phyloP scores from a whole-genome alignment of 345 rosid species.

The Hevea brasiliensis region DNA sequence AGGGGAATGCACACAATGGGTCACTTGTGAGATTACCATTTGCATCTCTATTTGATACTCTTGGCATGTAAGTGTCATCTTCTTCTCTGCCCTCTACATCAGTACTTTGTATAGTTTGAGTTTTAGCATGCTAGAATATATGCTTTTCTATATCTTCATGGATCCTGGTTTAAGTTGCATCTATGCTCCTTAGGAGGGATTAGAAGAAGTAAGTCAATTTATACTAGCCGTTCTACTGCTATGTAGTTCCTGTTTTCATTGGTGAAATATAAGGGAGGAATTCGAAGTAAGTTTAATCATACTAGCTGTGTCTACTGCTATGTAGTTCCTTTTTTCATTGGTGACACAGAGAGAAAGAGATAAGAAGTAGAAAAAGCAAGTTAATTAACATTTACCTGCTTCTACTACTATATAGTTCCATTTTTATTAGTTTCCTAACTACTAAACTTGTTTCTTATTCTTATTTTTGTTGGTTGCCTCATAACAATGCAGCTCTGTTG shows the following conservation, averaged over 20 bases:
- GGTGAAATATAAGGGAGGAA: neutral
- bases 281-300: neutral
- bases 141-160: neutral
- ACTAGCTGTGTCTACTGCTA: neutral
- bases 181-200: neutral
- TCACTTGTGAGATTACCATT: slow-evolving; percentile 73
- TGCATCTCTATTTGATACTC: slow-evolving; percentile 88
- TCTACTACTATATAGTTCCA: neutral
- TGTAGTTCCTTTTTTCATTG: neutral
- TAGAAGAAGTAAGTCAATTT: neutral
- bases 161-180: neutral
- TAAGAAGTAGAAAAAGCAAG: too few species aligned
- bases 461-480: neutral
- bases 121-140: neutral
- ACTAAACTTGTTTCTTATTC: neutral
- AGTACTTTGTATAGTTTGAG: neutral
- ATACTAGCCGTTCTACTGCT: neutral
- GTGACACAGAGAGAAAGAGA: too few species aligned
- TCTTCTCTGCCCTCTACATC: neutral
- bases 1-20: slow-evolving; percentile 62
- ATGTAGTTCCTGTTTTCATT: neutral
- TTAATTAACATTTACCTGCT: too few species aligned
- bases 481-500: neutral
- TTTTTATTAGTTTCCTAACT: neutral
- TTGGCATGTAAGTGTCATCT: slow-evolving; percentile 70